phyloP scores from a whole-genome alignment of 2,329 filamentous ascomycete genomes.

The Arthrobotrys entomopaga region DNA sequence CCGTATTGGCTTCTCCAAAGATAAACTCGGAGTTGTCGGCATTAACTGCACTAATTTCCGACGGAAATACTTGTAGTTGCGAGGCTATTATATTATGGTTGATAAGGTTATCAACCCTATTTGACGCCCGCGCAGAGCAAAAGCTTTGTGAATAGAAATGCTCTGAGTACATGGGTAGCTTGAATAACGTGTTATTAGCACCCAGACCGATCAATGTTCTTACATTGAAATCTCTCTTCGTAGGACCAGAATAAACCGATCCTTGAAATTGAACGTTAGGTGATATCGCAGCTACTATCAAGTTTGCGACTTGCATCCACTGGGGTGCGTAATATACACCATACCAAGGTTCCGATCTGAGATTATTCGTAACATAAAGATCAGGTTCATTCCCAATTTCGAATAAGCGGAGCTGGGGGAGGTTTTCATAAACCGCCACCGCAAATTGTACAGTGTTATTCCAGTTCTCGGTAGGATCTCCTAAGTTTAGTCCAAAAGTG shows the following conservation, averaged over 20 bases:
- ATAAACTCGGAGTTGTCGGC: conserved; percentile 19
- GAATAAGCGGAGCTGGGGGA: conserved; percentile 4
- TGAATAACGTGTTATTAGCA: conserved; percentile 15
- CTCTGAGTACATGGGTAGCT: conserved; percentile 14
- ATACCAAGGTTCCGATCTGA: conserved; percentile 12
- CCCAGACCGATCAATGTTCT: not conserved
- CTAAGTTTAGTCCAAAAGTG: conserved; percentile 29
- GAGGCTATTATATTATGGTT: conserved; percentile 35
- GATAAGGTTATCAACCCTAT: not conserved
- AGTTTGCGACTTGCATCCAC: conserved; percentile 8
- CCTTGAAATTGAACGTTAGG: conserved; percentile 9
- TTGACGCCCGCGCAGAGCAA: not conserved
- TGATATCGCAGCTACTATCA: not conserved
- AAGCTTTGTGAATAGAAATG: conserved; percentile 28
- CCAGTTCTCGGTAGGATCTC: conserved; percentile 15
- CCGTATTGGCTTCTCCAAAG: conserved; percentile 63
- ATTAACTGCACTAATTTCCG: conserved; percentile 27
- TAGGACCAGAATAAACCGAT: conserved; percentile 9
- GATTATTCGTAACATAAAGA: conserved; percentile 17
- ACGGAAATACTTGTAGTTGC: conserved; percentile 56
- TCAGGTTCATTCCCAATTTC: conserved; percentile 36
- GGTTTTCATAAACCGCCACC: conserved; percentile 6
- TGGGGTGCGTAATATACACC: not conserved
- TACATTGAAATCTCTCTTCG: conserved; percentile 16
- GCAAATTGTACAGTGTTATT: conserved; percentile 23